Base-by-base conservation (phyloP, 345 rosid genomes). In the Leavenworthia alabamica region DNA sequence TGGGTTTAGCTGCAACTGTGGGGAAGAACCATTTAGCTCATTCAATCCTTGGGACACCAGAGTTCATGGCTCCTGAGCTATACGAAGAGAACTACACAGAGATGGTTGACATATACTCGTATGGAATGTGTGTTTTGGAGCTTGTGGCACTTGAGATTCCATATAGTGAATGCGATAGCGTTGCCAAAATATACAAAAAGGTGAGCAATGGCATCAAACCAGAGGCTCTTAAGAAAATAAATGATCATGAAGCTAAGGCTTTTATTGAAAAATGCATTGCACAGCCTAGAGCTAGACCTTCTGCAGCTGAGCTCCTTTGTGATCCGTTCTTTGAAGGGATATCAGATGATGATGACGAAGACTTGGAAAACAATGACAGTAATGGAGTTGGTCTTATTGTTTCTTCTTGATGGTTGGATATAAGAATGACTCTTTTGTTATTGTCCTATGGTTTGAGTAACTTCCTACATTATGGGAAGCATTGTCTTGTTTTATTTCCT, bases 1-100 rank as follows among this genome's bases (percentile, higher is more conserved):
- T 87, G 15, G 97, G 97, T 6, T 57, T 90, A 73, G 97, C 97
- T 0, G 89, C 97, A 1, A 70, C 43, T 6, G 87, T 87, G 23
- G 95, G 93, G 15, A 79, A 83, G 79, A 82, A 59, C 56, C 97
- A 81, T 44, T 61, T 72, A 5, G 97, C 97, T 0, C 95, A 87
- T 56, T 90, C 97, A 0, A 54, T 90, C 11, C 82, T 90, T 0
- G 97, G 97, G 45, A 90, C 97, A 1, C 97, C 95, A 3, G 97
- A 90, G 59, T 90, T 80, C 60, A 86, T 90, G 97, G 97, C 97
- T 2, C 97, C 97, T 1, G 97, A 90, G 82, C 79, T 90, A 0
- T 90, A 87, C 26, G 93, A 90, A 2, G 97, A 87, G 74, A 74
- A 79, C 45, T 90, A 87, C 74, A 90, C 95, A 0, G 97, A 90